Conservation (phyloP, 306 rosid species). For the Arachis hypogaea region DNA sequence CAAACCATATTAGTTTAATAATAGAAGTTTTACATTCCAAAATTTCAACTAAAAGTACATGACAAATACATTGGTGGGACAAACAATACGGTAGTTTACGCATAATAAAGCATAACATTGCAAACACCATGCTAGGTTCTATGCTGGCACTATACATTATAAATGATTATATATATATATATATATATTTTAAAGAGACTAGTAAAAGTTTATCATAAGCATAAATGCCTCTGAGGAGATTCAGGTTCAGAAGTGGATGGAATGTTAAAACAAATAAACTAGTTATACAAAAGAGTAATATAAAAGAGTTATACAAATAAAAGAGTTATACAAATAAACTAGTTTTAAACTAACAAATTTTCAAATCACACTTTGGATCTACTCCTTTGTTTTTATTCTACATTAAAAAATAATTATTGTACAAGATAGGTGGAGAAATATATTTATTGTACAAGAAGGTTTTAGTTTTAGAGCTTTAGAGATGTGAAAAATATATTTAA, state of each 20-base stretch:
- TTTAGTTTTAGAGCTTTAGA: background rate
- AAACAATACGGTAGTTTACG: background rate
- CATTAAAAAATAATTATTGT: no score
- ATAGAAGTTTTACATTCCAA: background rate
- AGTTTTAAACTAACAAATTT: no score
- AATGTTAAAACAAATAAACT: no score
- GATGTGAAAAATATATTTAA: background rate
- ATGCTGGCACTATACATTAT: background rate
- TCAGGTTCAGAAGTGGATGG: conserved; percentile 9
- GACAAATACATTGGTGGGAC: background rate
- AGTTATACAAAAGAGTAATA: no score
- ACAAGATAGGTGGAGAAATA: conserved; percentile 38
- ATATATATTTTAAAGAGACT: background rate
- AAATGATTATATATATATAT: background rate
- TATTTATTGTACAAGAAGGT: conserved; percentile 35
- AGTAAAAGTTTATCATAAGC: conserved; percentile 56
- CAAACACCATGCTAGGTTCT: background rate
- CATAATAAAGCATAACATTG: background rate
- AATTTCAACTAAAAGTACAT: background rate
- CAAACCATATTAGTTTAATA: conserved; percentile 2
- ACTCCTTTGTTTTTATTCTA: no score
- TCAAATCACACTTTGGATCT: no score
- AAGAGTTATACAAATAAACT: no score
- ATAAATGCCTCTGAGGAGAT: conserved; percentile 78
- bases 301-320: no score